phyloP scores from a whole-genome alignment of 2,329 filamentous ascomycete species.

The Neonectria punicea region DNA sequence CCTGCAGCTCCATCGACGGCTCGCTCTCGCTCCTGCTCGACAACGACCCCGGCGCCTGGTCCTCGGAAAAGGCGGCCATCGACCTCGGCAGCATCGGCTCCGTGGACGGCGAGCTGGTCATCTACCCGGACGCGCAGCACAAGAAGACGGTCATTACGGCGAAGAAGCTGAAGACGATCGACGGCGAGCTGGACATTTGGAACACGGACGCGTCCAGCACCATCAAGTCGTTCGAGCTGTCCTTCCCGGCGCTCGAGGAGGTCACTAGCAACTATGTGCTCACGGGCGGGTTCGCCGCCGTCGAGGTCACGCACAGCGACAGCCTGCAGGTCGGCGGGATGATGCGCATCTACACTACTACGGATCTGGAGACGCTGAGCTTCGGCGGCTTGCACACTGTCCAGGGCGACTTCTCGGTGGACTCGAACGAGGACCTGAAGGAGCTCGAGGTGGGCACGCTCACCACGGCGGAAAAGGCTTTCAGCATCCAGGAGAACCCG shows the following conservation, averaged over 20 bases:
- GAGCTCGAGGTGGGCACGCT: conserved; percentile 29
- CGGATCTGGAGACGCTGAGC: conserved; percentile 30
- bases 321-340: conserved; percentile 31
- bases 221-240: conserved; percentile 33
- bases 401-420: conserved; percentile 40
- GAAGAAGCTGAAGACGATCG: conserved; percentile 34
- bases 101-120: conserved; percentile 38
- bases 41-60: conserved; percentile 37
- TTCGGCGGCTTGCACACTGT: conserved; percentile 39
- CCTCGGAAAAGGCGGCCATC: conserved; percentile 35
- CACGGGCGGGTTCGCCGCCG: conserved; percentile 33
- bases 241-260: conserved; percentile 34
- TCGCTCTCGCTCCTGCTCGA: conserved; percentile 43
- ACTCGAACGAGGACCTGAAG: conserved; percentile 35
- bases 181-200: conserved; percentile 38
- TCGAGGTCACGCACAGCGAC: conserved; percentile 35
- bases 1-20: conserved; percentile 41
- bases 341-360: conserved; percentile 40
- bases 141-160: conserved; percentile 40
- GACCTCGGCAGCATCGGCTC: conserved; percentile 39
- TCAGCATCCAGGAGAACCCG: conserved; percentile 37
- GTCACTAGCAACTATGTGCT: conserved; percentile 39
- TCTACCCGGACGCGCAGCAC: conserved; percentile 39
- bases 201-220: conserved; percentile 34
- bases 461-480: conserved; percentile 37